phyloP scores from a whole-genome alignment of 495 filamentous ascomycete species.

The Aspergillus cavernicola region DNA sequence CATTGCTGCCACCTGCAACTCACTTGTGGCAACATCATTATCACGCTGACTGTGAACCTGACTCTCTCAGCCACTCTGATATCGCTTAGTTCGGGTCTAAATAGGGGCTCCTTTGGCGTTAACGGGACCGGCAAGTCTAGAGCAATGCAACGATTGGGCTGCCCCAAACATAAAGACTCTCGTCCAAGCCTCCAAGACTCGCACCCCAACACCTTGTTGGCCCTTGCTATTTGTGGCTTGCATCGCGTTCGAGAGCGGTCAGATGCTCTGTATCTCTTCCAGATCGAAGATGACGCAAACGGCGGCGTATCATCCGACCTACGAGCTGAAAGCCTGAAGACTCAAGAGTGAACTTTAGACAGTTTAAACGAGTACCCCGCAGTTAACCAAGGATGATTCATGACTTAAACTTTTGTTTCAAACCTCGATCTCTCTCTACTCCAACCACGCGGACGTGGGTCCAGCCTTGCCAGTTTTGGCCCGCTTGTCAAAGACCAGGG shows the following conservation, averaged over 20 bases:
- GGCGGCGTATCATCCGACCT: slow-evolving; percentile 10
- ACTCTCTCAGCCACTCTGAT: too few species aligned
- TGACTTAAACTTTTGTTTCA: neutral
- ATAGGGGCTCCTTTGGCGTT: neutral
- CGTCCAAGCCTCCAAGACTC: neutral
- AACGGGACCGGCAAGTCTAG: neutral
- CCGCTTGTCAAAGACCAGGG: neutral
- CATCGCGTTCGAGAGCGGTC: neutral
- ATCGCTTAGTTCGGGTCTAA: too few species aligned
- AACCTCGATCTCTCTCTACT: neutral
- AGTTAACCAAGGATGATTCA: neutral
- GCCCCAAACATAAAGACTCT: neutral
- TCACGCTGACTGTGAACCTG: too few species aligned
- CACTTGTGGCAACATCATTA: too few species aligned
- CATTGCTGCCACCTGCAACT: too few species aligned
- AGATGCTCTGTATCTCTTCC: neutral
- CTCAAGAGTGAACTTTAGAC: too few species aligned
- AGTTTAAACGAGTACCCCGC: neutral
- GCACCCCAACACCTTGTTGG: neutral
- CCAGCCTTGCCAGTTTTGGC: slow-evolving; percentile 5
- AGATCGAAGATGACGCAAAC: slow-evolving; percentile 5
- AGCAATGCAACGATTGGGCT: neutral
- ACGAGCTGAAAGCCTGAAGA: neutral
- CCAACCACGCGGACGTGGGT: slow-evolving; percentile 4
- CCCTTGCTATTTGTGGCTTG: neutral